Evolutionary conservation across 306 rosid species (phyloP), one percentile per base, ranked within the genome.

Genomic region (Trichosanthes truncata): DNA sequence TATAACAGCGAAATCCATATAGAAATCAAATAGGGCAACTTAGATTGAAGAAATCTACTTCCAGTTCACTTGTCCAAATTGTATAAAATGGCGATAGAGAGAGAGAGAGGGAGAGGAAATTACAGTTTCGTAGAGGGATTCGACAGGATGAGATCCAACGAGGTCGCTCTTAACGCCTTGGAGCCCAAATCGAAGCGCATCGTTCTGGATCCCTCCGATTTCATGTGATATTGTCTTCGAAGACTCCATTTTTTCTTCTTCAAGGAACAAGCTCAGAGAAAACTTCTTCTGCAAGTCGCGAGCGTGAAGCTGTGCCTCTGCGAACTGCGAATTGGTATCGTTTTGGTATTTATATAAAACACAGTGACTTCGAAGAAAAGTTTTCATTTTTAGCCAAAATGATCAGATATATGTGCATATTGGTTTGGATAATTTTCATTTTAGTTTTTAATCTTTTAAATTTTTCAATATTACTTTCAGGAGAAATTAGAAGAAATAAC

Each of bases 161-260:
- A 92, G 87, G 74, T 87, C 82, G 83, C 92, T 86, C 86, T 88
- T 92, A 79, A 91, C 96, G 43, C 91, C 94, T 6, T 90, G 90
- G 15, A 91, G 88, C 7, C 96, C 98, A 49, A 89, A 92, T 4
- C 98, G 93, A 69, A 92, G 91, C 3, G 90, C 90, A 10, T 92
- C 98, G 76, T 88, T 91, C 67, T 88, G 94, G 82, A 89, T 82
- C 13, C 96, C 97, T 80, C 98, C 98, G 88, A 92, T 92, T 89
- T 94, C 89, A 89, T 94, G 97, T 6, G 91, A 85, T 3, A 94
- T 90, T 52, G 82, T 87, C 88, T 88, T 93, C 40, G 84, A 61
- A 18, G 83, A 82, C 79, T 94, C 98, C 81, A 93, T 91, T 91
- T 74, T n/a, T 69, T 68, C 67, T 41, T 60, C 60, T 36, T 74